These are phyloP conservation scores for Alternaria sp. DNA, from an alignment of 2,329 filamentous ascomycete species.

Conservation along the genomic window DNA sequence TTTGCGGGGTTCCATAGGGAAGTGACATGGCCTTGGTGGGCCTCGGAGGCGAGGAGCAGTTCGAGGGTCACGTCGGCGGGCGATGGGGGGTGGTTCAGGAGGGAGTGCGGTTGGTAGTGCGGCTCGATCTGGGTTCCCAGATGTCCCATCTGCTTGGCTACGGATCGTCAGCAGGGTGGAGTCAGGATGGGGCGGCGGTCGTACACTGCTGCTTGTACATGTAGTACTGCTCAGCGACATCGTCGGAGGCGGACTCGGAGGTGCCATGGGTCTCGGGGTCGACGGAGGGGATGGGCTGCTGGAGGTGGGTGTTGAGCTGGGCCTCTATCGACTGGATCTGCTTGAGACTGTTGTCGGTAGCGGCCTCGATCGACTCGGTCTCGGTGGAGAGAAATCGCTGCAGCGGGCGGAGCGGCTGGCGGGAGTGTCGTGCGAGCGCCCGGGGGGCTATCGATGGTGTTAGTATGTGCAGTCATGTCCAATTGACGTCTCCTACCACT, in stretches of 20 bases:
- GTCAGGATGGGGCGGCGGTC: background rate
- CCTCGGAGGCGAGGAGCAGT: constrained; percentile 66
- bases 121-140: constrained; percentile 51
- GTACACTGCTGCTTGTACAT: constrained; percentile 51
- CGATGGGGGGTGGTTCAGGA: constrained; percentile 74
- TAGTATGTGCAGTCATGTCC: background rate
- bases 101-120: constrained; percentile 69
- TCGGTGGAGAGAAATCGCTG: constrained; percentile 42
- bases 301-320: constrained; percentile 38
- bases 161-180: constrained; percentile 12
- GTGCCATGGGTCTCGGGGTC: constrained; percentile 28
- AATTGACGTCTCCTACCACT: constrained; percentile 36
- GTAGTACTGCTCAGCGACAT: constrained; percentile 51
- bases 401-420: constrained; percentile 19
- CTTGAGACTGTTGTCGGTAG: constrained; percentile 37
- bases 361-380: constrained; percentile 40
- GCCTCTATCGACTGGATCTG: constrained; percentile 42
- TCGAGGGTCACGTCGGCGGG: constrained; percentile 87
- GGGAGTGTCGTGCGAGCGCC: constrained; percentile 39
- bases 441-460: constrained; percentile 42
- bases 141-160: constrained; percentile 43
- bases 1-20: constrained; percentile 95
- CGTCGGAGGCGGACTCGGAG: constrained; percentile 13
- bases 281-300: constrained; percentile 22
- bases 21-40: constrained; percentile 80